A percentile compares a stretch with the other conserved stretches of the same genome.
These are phyloP conservation scores for Zostera marina DNA, from an alignment of 116 monocot genomes.

Conservation along the genomic window DNA sequence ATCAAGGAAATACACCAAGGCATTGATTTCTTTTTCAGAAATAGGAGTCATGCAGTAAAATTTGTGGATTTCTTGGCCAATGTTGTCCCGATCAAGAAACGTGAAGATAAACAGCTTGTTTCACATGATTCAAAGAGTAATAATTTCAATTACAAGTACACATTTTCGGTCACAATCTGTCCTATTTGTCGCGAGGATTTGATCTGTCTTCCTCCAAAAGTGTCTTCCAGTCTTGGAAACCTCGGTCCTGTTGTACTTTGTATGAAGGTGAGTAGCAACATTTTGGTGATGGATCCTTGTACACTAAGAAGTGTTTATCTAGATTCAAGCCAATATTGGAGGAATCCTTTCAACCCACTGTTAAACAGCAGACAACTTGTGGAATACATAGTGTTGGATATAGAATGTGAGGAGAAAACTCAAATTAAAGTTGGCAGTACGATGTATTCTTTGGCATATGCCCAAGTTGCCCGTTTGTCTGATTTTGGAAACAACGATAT, in stretches of 20 bases:
- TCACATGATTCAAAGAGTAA: conserved; percentile 67
- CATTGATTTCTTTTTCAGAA: too few species aligned
- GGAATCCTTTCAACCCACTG: conserved; percentile 37
- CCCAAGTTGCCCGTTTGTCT: conserved; percentile 53
- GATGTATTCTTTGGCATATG: conserved; percentile 35
- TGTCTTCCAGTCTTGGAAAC: conserved; percentile 30
- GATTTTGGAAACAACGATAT: conserved; percentile 65
- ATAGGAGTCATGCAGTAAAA: too few species aligned
- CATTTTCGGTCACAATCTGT: conserved; percentile 77
- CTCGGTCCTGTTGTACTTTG: conserved; percentile 78
- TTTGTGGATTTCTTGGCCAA: too few species aligned
- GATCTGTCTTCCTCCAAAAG: conserved; percentile 62
- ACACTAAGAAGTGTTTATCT: conserved; percentile 43
- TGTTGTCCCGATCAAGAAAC: too few species aligned
- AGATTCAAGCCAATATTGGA: conserved; percentile 66
- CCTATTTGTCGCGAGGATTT: conserved; percentile 84
- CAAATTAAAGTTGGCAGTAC: conserved; percentile 31
- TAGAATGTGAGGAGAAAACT: conserved; percentile 22
- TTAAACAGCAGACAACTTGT: conserved; percentile 63
- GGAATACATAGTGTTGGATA: conserved; percentile 62
- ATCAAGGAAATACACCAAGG: too few species aligned
- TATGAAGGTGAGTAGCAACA: conserved; percentile 47
- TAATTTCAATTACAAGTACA: conserved; percentile 71
- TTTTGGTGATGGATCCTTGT: conserved; percentile 37
- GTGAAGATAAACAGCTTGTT: conserved; percentile 62